These are phyloP conservation scores for Schwanniomyces vanrijiae DNA, from an alignment of 805 yeast genomes.

Conservation along the genomic window DNA sequence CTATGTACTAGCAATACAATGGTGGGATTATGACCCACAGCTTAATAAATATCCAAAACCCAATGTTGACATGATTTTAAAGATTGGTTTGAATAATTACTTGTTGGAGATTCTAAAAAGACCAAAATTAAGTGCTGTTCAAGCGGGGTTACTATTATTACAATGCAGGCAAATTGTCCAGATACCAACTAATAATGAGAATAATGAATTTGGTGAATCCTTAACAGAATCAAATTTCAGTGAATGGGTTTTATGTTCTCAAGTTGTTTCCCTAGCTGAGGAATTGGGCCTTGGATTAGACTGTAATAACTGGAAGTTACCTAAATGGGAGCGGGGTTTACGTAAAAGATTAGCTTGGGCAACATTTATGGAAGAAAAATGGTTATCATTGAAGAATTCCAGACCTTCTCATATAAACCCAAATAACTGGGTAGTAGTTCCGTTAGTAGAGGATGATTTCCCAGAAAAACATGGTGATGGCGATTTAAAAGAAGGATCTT, in stretches of 20 bases:
- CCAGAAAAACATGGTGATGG: conserved; percentile 66
- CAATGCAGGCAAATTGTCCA: conserved; percentile 55
- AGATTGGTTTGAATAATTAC: conserved; percentile 60
- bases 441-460: conserved; percentile 72
- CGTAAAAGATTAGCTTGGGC: conserved; percentile 95
- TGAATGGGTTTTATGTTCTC: conserved; percentile 85
- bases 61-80: conserved; percentile 51
- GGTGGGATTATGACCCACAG: conserved; percentile 91
- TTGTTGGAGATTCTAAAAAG: conserved; percentile 77
- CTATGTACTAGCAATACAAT: conserved; percentile 81
- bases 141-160: conserved; percentile 77
- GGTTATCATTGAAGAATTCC: conserved; percentile 80
- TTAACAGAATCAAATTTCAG: conserved; percentile 46
- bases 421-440: conserved; percentile 76
- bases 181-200: conserved; percentile 8
- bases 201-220: conserved; percentile 2
- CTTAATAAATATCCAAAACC: conserved; percentile 79
- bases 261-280: conserved; percentile 84
- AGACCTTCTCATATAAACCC: conserved; percentile 80
- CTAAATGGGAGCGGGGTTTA: conserved; percentile 92
- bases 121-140: conserved; percentile 89
- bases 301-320: conserved; percentile 87
- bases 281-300: conserved; percentile 90
- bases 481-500: conserved; percentile 54
- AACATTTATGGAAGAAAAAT: conserved; percentile 86